These are phyloP conservation scores for Pseudocercospora fuligena DNA, from an alignment of 2,329 filamentous ascomycete genomes.

Conservation along the genomic window DNA sequence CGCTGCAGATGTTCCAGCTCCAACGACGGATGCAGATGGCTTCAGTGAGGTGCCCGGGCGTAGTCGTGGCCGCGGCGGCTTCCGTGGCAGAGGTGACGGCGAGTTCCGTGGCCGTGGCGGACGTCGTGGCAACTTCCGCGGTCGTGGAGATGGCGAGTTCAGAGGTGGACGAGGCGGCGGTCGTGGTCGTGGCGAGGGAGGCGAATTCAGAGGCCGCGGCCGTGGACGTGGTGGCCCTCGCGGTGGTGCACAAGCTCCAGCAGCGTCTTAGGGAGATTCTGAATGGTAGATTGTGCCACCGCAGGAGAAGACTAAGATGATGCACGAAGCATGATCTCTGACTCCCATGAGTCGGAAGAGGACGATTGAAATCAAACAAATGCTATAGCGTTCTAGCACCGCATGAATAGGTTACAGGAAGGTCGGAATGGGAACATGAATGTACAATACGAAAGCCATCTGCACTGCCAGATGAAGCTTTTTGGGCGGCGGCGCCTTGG, in stretches of 20 bases:
- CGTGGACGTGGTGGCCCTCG: constrained; percentile 33
- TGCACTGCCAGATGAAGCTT: constrained; percentile 9
- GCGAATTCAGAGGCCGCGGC: constrained; percentile 29
- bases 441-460: constrained; percentile 2
- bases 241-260: constrained; percentile 28
- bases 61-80: constrained; percentile 43
- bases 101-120: constrained; percentile 38
- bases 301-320: neutral
- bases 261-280: constrained; percentile 26
- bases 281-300: constrained; percentile 4
- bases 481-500: constrained; percentile 15
- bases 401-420: constrained; percentile 8
- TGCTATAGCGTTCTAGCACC: constrained; percentile 13
- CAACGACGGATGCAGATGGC: constrained; percentile 57
- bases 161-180: constrained; percentile 44
- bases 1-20: constrained; percentile 22
- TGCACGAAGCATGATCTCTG: neutral
- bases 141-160: constrained; percentile 43
- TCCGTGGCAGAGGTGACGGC: constrained; percentile 47
- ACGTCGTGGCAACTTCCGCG: constrained; percentile 28
- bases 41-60: constrained; percentile 67
- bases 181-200: constrained; percentile 47
- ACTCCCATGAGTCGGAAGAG: neutral
- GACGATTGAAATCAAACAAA: neutral
- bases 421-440: constrained; percentile 3